Conservation (phyloP, 2,329 filamentous ascomycete species). For the Trichoderma gracile region DNA sequence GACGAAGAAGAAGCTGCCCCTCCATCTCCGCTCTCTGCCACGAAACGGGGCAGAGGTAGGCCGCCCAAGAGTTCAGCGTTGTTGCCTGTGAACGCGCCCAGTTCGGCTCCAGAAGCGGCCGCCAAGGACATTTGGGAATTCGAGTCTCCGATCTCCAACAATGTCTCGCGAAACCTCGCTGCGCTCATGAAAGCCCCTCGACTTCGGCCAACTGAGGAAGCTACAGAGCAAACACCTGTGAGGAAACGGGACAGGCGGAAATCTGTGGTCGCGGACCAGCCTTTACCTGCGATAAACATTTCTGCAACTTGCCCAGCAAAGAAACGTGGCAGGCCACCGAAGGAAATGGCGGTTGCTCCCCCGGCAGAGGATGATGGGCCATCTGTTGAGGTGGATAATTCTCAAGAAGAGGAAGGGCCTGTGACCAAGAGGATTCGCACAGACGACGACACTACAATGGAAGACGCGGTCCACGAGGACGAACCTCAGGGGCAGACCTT, state of each 20-base stretch:
- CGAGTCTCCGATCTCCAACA: background rate
- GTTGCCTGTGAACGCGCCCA: background rate
- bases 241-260: conserved; percentile 15
- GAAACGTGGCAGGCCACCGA: conserved; percentile 20
- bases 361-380: conserved; percentile 1
- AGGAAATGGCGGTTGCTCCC: background rate
- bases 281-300: background rate
- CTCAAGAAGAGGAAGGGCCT: background rate
- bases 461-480: background rate
- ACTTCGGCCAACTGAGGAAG: background rate
- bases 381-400: background rate
- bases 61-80: conserved; percentile 14
- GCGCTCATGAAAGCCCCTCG: background rate
- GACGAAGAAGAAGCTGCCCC: background rate
- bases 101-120: background rate
- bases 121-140: background rate
- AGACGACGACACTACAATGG: background rate
- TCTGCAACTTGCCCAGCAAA: background rate
- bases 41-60: conserved; percentile 18
- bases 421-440: conserved; percentile 15
- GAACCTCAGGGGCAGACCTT: background rate
- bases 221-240: background rate
- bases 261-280: background rate
- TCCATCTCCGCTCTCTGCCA: background rate
- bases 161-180: background rate